Evolutionary conservation across 176 grass and related monocot genomes (phyloP), one percentile per base, ranked within the genome.

Genomic region (Raddia guianensis): DNA sequence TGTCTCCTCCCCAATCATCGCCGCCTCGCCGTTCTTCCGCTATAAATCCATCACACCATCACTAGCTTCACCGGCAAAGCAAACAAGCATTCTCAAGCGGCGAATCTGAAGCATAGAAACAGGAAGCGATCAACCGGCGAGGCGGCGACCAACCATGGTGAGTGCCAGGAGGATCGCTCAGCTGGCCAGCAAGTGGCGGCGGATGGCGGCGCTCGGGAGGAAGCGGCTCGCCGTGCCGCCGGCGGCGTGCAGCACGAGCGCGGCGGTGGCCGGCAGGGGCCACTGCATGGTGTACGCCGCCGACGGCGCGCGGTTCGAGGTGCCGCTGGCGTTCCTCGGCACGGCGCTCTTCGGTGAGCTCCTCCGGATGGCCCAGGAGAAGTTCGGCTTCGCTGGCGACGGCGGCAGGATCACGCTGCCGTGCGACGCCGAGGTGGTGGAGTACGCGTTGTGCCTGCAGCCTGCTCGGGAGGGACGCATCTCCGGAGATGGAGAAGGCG

Each of bases 361-460:
- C 52, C 71, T 92, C 5, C 3, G 49, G 52, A 69, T 95, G 68
- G 80, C 90, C 0, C 87, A 80, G 74, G 89, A 92, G 16, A 89
- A 89, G 68, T 91, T 87, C 2, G 89, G 89, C 32, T 86, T 86
- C n/a, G 0, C 14, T 8, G 9, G 63, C 33, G 47, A 82, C 0
- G 55, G 85, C 6, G 85, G 70, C 11, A 80, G 78, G 50, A 95
- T 90, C 66, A 86, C 42, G 5, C 40, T 91, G 18, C 84, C 84
- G 0, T 94, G 84, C 1, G 69, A 89, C 1, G 44, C 80, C 3
- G 37, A 12, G 0, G 72, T 70, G 5, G 56, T 94, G 62, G 84
- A 94, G 73, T 91, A 91, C 5, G 68, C 43, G 0, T 27, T 89
- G 50, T 76, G 37, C 10, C 82, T 91, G 73, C 69, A 72, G 37